Conservation (phyloP, 1,284 basidiomycete species). For the Leccinum griseonigrum region DNA sequence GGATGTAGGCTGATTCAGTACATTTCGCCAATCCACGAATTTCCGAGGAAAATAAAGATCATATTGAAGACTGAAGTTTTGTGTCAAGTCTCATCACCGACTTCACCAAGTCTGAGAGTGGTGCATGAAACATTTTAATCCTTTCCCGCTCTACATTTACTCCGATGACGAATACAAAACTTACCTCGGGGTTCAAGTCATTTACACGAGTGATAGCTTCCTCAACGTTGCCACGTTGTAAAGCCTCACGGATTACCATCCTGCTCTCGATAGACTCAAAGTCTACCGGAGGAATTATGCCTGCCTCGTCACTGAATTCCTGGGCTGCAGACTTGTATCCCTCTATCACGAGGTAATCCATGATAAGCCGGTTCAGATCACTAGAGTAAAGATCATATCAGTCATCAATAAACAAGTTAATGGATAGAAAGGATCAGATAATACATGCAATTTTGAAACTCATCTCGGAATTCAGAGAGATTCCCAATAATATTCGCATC, state of each 20-base stretch:
- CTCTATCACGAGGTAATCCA: constrained; percentile 98
- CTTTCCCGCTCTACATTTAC: constrained; percentile 36
- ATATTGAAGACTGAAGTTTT: constrained; percentile 94
- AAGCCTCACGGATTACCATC: constrained; percentile 90
- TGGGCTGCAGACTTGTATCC: constrained; percentile 96
- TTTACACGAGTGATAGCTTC: constrained; percentile 93
- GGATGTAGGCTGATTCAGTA: constrained; percentile 22
- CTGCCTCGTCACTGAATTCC: constrained; percentile 89
- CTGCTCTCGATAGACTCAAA: constrained; percentile 91
- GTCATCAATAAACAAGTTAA: constrained; percentile 34
- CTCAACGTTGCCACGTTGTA: constrained; percentile 93
- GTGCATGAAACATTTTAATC: constrained; percentile 98
- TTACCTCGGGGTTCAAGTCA: constrained; percentile 95
- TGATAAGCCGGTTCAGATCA: constrained; percentile 93
- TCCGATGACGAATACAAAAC: constrained; percentile 33
- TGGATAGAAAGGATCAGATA: constrained; percentile 57
- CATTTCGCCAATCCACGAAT: neutral
- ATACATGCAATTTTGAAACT: constrained; percentile 69
- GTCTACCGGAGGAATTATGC: constrained; percentile 74
- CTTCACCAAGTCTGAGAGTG: constrained; percentile 84
- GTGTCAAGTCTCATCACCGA: constrained; percentile 72
- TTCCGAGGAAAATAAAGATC: constrained; percentile 40
- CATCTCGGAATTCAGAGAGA: constrained; percentile 80
- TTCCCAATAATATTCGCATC: constrained; percentile 80
- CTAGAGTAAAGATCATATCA: constrained; percentile 40